Percentiles rank a stretch among this genome's conserved stretches.
These are phyloP conservation scores for Chlamydomonas applanata DNA, from an alignment of 139 green algal genomes.

Conservation along the genomic window DNA sequence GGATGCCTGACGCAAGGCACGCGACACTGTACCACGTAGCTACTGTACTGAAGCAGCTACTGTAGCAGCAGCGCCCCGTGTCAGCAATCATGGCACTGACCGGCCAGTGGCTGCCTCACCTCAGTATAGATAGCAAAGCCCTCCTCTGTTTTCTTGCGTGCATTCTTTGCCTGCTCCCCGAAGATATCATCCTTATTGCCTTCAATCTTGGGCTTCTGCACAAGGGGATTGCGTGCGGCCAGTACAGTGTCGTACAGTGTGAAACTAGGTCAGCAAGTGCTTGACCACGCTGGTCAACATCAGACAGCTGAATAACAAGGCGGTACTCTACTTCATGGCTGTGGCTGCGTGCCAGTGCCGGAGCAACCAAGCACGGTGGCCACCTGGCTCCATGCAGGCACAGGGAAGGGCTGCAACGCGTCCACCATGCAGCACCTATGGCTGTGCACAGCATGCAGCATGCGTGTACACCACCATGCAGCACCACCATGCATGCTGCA, in stretches of 20 bases:
- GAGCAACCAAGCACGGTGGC: too few relatives aligned
- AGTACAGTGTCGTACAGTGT: background rate
- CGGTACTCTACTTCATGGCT: too few relatives aligned
- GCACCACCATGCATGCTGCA: too few relatives aligned
- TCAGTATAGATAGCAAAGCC: slow-evolving; percentile 80
- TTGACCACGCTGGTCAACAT: too few relatives aligned
- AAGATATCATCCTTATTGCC: slow-evolving; percentile 80
- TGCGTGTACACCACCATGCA: too few relatives aligned
- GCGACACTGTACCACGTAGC: too few relatives aligned
- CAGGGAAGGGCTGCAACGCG: background rate
- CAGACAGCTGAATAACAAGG: too few relatives aligned
- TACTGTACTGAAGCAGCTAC: too few relatives aligned
- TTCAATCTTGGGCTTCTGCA: slow-evolving; percentile 38
- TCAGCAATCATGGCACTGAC: background rate
- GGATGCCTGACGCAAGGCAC: too few relatives aligned
- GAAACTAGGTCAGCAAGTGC: background rate
- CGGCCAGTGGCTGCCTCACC: background rate
- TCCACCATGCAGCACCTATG: background rate
- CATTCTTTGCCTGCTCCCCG: slow-evolving; percentile 37
- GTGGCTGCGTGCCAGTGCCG: background rate
- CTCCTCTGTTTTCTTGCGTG: slow-evolving; percentile 74
- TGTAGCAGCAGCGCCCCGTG: too few relatives aligned
- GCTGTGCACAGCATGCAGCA: background rate
- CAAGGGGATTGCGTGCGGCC: too few relatives aligned
- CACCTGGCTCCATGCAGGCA: too few relatives aligned